Percentiles rank a stretch among this genome's conserved stretches.
Evolutionary conservation across 202 grass and related monocot genomes (phyloP).

Genomic region (Zizania palustris): DNA sequence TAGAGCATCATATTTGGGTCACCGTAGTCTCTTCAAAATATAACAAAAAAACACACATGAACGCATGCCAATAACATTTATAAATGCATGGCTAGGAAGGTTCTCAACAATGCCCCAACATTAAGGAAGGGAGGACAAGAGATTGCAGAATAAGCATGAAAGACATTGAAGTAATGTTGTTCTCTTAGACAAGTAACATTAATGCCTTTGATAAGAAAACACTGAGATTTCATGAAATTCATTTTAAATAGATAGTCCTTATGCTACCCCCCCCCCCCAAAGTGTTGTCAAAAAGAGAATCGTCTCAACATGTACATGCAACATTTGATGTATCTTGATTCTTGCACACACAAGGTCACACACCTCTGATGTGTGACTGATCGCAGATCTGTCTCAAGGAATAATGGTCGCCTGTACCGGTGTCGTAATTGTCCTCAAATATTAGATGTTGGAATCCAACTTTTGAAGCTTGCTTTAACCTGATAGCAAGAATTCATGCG

Average conservation of each 20-base stretch:
- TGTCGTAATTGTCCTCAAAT: conserved; percentile 98
- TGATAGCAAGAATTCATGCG: conserved; percentile 16
- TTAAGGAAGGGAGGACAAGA: not conserved
- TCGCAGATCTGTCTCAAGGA: conserved; percentile 92
- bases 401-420: conserved; percentile 91
- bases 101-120: not conserved
- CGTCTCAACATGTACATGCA: not conserved
- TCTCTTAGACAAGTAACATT: not conserved
- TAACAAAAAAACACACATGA: not conserved
- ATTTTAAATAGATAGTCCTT: not conserved
- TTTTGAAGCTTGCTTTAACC: conserved; percentile 74
- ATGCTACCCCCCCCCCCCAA: not conserved
- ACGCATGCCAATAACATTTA: not conserved
- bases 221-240: not conserved
- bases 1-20: not conserved
- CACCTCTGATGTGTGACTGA: conserved; percentile 87
- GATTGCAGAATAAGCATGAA: conserved; percentile 13
- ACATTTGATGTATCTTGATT: not conserved
- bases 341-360: conserved; percentile 8
- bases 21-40: not conserved
- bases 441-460: conserved; percentile 79
- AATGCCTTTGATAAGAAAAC: not conserved
- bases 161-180: not conserved
- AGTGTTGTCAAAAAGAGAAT: not conserved
- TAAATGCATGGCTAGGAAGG: not conserved